Conservation (phyloP, 2,329 filamentous ascomycete genomes). For the Westerdykella sp. region DNA sequence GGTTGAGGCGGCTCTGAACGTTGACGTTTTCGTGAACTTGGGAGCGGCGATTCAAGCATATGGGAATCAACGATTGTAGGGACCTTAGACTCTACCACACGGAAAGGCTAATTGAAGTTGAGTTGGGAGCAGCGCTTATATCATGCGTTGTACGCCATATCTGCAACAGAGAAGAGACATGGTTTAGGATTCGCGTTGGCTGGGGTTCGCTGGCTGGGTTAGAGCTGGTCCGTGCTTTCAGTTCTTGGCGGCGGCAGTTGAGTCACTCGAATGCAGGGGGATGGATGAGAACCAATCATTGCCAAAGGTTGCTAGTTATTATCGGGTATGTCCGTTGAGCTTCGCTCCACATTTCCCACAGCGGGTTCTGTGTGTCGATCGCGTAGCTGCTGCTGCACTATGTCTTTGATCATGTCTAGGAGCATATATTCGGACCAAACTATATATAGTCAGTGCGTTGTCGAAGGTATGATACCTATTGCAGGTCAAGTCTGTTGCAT, state of each 20-base stretch:
- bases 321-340: conserved; percentile 9
- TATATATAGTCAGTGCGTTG: too few species aligned
- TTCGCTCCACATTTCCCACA: too few species aligned
- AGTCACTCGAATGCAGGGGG: conserved; percentile 1
- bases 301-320: too few species aligned
- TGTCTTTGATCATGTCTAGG: too few species aligned
- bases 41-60: conserved; percentile 8
- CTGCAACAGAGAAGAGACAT: conserved; percentile 1
- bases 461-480: too few species aligned
- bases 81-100: conserved; percentile 3
- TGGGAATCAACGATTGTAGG: conserved; percentile 6
- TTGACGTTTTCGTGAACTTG: conserved; percentile 10
- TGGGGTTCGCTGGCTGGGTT: not conserved
- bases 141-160: conserved; percentile 3
- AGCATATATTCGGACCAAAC: too few species aligned
- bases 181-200: not conserved
- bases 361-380: too few species aligned
- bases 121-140: conserved; percentile 9
- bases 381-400: too few species aligned
- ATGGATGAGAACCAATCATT: not conserved
- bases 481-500: not conserved
- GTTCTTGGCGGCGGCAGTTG: conserved; percentile 5
- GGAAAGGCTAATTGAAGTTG: conserved; percentile 2
- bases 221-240: conserved; percentile 1
- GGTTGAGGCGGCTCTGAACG: conserved; percentile 6